These are phyloP conservation scores for Acephala macrosclerotiorum DNA, from an alignment of 2,329 filamentous ascomycete species.

Conservation along the genomic window DNA sequence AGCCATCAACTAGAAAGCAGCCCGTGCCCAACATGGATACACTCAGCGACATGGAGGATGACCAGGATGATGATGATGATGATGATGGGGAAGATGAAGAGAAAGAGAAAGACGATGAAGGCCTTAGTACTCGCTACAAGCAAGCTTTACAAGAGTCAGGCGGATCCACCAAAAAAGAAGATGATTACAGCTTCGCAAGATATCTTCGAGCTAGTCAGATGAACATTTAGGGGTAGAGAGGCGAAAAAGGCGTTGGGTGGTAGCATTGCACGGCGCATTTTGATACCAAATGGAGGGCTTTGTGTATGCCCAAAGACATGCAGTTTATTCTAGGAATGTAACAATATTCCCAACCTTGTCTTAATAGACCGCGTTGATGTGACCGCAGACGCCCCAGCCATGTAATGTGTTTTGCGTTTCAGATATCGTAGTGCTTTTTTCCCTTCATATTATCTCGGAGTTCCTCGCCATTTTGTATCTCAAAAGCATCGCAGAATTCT, in stretches of 20 bases:
- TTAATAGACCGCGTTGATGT: neutral
- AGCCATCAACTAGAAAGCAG: slow-evolving; percentile 46
- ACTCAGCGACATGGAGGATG: slow-evolving; percentile 47
- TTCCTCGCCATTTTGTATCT: neutral
- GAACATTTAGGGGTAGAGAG: slow-evolving; percentile 36
- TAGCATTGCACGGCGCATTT: slow-evolving; percentile 43
- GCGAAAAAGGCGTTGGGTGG: slow-evolving; percentile 31
- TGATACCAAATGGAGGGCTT: slow-evolving; percentile 37
- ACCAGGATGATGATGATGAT: slow-evolving; percentile 66
- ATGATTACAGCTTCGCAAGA: slow-evolving; percentile 45
- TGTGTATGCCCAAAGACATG: slow-evolving; percentile 7
- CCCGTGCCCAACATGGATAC: slow-evolving; percentile 47
- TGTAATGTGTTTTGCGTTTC: slow-evolving; percentile 9
- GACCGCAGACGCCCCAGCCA: slow-evolving; percentile 26
- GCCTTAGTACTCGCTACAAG: slow-evolving; percentile 78
- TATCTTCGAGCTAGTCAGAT: slow-evolving; percentile 45
- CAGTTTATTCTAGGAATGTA: neutral
- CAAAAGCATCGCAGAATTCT: neutral
- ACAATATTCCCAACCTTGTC: neutral
- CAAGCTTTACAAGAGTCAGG: slow-evolving; percentile 69
- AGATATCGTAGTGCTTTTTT: neutral
- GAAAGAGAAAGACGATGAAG: slow-evolving; percentile 51
- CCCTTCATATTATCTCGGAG: neutral
- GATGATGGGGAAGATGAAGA: slow-evolving; percentile 67
- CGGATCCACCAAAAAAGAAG: slow-evolving; percentile 41